Percentiles rank a stretch among this genome's conserved stretches.
Evolutionary conservation across 352 stramenopile species (phyloP).

Genomic region (Pythium sp.): DNA sequence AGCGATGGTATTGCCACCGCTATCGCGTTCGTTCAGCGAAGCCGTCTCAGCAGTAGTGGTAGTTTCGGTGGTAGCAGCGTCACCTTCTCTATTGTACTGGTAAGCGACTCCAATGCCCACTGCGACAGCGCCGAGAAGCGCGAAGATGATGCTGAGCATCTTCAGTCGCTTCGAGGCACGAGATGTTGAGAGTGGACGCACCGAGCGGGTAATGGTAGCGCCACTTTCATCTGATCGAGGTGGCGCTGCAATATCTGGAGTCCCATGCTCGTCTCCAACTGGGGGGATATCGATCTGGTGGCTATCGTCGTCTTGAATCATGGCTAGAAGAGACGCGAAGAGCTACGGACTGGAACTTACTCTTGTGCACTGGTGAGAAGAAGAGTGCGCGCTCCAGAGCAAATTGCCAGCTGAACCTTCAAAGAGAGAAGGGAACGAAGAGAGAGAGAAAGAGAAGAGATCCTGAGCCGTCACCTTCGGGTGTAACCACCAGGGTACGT

Average conservation of each 20-base stretch:
- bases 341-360: constrained; percentile 1
- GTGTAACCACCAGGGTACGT: background rate
- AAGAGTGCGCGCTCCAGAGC: background rate
- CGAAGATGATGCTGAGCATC: constrained; percentile 18
- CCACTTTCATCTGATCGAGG: background rate
- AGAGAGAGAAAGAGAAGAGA: background rate
- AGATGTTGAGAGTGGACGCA: background rate
- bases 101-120: constrained; percentile 18
- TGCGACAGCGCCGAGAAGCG: constrained; percentile 15
- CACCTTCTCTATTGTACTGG: background rate
- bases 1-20: background rate
- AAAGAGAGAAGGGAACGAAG: background rate
- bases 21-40: background rate
- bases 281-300: constrained; percentile 9
- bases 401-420: background rate
- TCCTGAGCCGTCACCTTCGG: background rate
- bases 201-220: background rate
- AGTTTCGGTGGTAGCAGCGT: background rate
- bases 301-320: constrained; percentile 13
- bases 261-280: background rate
- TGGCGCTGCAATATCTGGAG: background rate
- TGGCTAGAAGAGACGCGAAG: background rate
- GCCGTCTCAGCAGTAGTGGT: constrained; percentile 9
- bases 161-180: constrained; percentile 14
- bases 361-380: background rate